These are phyloP conservation scores for Chaetomiaceae sp. DNA, from an alignment of 2,329 filamentous ascomycete species.

Conservation along the genomic window DNA sequence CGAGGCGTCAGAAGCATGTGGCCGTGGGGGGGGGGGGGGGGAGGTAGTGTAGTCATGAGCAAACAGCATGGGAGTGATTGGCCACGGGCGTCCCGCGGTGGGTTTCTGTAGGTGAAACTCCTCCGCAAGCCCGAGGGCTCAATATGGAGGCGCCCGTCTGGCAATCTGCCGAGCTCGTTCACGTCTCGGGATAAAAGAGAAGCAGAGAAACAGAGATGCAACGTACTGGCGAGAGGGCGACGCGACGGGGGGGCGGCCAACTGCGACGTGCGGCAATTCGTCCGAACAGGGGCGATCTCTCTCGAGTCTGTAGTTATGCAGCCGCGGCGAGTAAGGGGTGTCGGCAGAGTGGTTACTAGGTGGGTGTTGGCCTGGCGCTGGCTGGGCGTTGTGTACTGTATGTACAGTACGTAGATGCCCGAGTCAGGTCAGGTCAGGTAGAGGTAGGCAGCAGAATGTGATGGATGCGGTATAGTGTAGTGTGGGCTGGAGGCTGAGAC, in stretches of 20 bases:
- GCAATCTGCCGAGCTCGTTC: conserved; percentile 31
- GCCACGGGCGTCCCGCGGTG: conserved; percentile 22
- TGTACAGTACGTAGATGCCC: too few species aligned
- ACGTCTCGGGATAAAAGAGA: conserved; percentile 22
- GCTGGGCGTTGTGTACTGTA: too few species aligned
- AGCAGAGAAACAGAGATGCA: conserved; percentile 17
- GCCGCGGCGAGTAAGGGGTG: too few species aligned
- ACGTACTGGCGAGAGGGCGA: conserved; percentile 20
- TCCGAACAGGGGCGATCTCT: neutral
- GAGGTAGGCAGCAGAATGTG: neutral
- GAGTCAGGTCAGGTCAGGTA: too few species aligned
- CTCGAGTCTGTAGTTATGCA: too few species aligned
- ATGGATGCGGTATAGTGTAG: neutral
- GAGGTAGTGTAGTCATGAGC: neutral
- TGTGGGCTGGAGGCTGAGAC: neutral
- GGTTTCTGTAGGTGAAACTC: conserved; percentile 25
- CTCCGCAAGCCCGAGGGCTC: conserved; percentile 32
- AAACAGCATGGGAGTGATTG: conserved; percentile 20
- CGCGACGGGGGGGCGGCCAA: conserved; percentile 6
- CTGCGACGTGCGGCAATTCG: conserved; percentile 4
- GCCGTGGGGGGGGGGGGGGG: neutral
- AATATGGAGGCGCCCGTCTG: conserved; percentile 27
- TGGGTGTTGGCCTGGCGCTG: too few species aligned
- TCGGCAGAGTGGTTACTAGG: too few species aligned
- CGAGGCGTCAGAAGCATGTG: neutral